phyloP scores from a whole-genome alignment of 352 stramenopile genomes.

The Aphanomyces astaci region DNA sequence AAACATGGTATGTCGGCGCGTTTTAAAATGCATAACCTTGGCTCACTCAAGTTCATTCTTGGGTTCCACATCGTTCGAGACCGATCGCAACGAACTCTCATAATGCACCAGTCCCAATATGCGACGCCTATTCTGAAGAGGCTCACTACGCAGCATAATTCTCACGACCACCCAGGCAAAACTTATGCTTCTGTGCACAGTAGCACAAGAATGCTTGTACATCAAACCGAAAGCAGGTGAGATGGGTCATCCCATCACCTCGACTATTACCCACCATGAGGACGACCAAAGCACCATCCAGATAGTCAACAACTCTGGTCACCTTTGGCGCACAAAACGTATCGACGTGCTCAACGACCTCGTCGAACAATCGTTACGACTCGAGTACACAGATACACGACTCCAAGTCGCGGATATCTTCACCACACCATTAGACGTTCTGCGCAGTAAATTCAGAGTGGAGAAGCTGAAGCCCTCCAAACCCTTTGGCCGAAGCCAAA shows the following conservation, averaged over 20 bases:
- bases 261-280: conserved; percentile 25
- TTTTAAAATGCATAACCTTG: neutral
- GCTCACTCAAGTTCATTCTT: neutral
- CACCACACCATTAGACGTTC: conserved; percentile 27
- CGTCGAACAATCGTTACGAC: conserved; percentile 24
- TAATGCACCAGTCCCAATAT: neutral
- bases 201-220: conserved; percentile 25
- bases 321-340: conserved; percentile 30
- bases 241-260: neutral
- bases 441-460: neutral
- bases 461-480: neutral
- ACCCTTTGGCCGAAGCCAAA: neutral
- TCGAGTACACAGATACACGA: conserved; percentile 29
- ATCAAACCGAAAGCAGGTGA: conserved; percentile 11
- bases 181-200: neutral
- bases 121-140: neutral
- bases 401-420: conserved; percentile 31
- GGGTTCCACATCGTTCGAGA: neutral
- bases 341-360: conserved; percentile 36
- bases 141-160: conserved; percentile 24
- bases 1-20: neutral
- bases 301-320: conserved; percentile 27
- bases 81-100: neutral
- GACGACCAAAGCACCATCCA: conserved; percentile 38
- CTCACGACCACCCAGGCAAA: conserved; percentile 24